These are phyloP conservation scores for Metschnikowia dekortorum DNA, from an alignment of 805 yeast genomes.

Conservation along the genomic window DNA sequence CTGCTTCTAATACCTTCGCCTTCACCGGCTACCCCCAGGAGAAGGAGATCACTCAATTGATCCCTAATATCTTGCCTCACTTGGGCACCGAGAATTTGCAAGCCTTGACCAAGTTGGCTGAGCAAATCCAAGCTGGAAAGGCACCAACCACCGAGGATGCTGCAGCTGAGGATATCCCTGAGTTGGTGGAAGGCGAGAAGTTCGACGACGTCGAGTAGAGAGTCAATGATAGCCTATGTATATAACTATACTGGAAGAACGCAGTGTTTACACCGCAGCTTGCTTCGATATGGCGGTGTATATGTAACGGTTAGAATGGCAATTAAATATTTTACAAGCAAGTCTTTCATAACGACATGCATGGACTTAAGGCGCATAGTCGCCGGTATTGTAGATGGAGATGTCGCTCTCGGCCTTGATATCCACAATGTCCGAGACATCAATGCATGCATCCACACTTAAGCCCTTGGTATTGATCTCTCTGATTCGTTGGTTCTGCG, in stretches of 20 bases:
- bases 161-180: conserved; percentile 58
- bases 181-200: conserved; percentile 84
- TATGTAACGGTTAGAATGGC: background rate
- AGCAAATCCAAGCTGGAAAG: conserved; percentile 69
- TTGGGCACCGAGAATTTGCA: conserved; percentile 93
- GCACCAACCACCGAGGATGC: conserved; percentile 44
- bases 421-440: conserved; percentile 47
- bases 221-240: conserved; percentile 4
- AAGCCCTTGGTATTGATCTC: conserved; percentile 35
- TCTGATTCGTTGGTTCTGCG: conserved; percentile 59
- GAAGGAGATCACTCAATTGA: conserved; percentile 85
- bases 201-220: conserved; percentile 57
- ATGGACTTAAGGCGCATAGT: conserved; percentile 26
- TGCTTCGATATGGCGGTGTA: background rate
- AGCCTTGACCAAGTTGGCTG: conserved; percentile 84
- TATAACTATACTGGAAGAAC: conserved; percentile 12
- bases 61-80: conserved; percentile 93
- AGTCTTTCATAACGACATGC: background rate
- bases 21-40: conserved; percentile 94
- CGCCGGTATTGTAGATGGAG: conserved; percentile 55
- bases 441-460: conserved; percentile 40
- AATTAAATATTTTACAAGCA: conserved; percentile 1
- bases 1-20: conserved; percentile 86
- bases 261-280: conserved; percentile 6
- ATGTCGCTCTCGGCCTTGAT: conserved; percentile 75